Conservation (phyloP, 2,329 filamentous ascomycete genomes). For the Periconia sp. region DNA sequence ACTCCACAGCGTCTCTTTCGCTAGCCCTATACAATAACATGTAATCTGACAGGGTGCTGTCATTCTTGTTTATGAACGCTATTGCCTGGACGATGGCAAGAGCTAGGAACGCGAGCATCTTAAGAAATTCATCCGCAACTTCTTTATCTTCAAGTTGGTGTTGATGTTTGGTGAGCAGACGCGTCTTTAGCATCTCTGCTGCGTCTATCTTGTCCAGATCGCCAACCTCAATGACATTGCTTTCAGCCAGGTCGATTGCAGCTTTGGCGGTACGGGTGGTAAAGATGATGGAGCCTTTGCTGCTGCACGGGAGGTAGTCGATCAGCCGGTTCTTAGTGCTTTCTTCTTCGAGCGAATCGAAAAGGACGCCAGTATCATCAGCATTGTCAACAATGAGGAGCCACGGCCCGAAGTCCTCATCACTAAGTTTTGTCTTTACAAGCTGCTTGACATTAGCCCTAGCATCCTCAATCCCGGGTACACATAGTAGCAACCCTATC, state of each 20-base stretch:
- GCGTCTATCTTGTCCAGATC: conserved; percentile 40
- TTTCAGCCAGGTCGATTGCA: conserved; percentile 29
- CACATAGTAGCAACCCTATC: conserved; percentile 34
- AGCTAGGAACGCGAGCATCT: conserved; percentile 21
- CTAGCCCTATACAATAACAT: conserved; percentile 18
- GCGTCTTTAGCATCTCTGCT: conserved; percentile 5
- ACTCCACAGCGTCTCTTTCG: conserved; percentile 30
- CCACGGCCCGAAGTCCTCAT: conserved; percentile 33
- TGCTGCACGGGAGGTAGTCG: conserved; percentile 43
- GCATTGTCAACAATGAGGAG: conserved; percentile 53
- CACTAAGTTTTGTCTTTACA: conserved; percentile 16
- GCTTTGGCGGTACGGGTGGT: conserved; percentile 47
- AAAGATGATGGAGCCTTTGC: conserved; percentile 42
- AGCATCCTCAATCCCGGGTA: conserved; percentile 17
- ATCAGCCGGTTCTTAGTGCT: conserved; percentile 19
- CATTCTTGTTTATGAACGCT: conserved; percentile 41
- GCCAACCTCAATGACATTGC: conserved; percentile 34
- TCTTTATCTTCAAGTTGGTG: conserved; percentile 5
- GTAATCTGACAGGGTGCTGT: conserved; percentile 8
- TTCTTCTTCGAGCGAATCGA: conserved; percentile 13
- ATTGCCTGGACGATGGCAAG: conserved; percentile 20
- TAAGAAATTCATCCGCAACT: conserved; percentile 26
- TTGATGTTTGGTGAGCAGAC: conserved; percentile 6
- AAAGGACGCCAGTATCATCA: conserved; percentile 42
- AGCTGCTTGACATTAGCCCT: conserved; percentile 12